Percentiles rank a stretch among this genome's conserved stretches.
Evolutionary conservation across 2,329 filamentous ascomycete genomes (phyloP).

Genomic region (Madurella fahalii): DNA sequence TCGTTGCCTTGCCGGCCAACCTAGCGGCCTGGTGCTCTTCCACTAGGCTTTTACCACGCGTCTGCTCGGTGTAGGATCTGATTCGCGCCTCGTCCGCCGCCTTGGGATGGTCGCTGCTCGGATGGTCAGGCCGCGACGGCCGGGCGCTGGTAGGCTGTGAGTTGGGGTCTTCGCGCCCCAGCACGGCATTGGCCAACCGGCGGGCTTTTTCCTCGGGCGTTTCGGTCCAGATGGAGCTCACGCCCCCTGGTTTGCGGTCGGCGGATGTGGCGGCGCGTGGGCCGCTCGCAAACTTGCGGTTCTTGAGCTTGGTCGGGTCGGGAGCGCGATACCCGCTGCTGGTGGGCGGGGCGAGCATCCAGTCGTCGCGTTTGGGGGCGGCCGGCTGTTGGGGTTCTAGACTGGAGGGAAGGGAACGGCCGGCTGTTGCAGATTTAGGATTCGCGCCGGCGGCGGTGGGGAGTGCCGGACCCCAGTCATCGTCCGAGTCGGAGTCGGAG

Average conservation of each 20-base stretch:
- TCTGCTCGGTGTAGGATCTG: constrained; percentile 48
- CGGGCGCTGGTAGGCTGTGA: not conserved
- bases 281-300: constrained; percentile 75
- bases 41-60: constrained; percentile 55
- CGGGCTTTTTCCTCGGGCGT: constrained; percentile 84
- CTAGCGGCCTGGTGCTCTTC: constrained; percentile 49
- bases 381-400: constrained; percentile 30
- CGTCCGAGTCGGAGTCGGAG: constrained; percentile 36
- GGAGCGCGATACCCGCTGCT: constrained; percentile 54
- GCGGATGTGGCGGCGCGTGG: constrained; percentile 34
- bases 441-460: constrained; percentile 43
- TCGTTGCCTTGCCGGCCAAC: constrained; percentile 17
- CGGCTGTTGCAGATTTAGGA: constrained; percentile 29
- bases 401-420: constrained; percentile 25
- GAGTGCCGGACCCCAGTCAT: constrained; percentile 57
- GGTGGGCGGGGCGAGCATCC: constrained; percentile 72
- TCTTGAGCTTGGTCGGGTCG: constrained; percentile 79
- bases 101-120: constrained; percentile 23
- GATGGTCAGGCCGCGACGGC: constrained; percentile 48
- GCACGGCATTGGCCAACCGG: constrained; percentile 73
- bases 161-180: constrained; percentile 58
- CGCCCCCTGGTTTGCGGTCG: constrained; percentile 39
- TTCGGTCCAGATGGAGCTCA: constrained; percentile 81
- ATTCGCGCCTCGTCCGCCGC: constrained; percentile 49
- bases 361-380: constrained; percentile 70